A percentile compares a stretch with the other conserved stretches of the same genome.
Conservation (phyloP, 169 alveolate species). For the Eimeria tenella region DNA sequence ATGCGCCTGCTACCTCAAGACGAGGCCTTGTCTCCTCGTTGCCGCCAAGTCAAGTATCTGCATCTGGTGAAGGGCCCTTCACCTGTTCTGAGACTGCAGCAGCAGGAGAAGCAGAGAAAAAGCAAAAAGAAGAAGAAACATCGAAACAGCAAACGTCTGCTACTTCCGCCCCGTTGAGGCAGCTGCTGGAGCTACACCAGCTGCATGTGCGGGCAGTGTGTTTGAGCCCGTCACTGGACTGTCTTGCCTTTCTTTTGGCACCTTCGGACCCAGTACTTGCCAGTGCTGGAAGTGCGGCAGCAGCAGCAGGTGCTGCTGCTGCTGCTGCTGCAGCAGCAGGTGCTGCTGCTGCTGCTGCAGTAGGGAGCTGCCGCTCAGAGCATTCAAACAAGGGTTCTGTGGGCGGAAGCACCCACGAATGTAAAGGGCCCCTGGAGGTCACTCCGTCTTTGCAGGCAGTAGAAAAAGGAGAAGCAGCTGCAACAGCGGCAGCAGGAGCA, state of each 20-base stretch:
- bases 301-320: slow-evolving; percentile 33
- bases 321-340: background rate
- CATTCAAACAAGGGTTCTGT: background rate
- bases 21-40: background rate
- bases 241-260: background rate
- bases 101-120: background rate
- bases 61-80: background rate
- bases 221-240: background rate
- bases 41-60: background rate
- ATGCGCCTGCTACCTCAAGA: background rate
- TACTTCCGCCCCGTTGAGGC: background rate
- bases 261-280: background rate
- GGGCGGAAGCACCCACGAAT: background rate
- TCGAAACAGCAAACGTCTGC: background rate
- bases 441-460: background rate
- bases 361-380: background rate
- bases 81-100: background rate
- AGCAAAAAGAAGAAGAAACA: background rate
- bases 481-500: background rate
- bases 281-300: background rate
- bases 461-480: background rate
- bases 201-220: background rate
- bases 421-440: background rate
- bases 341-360: slow-evolving; percentile 46
- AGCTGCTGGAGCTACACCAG: background rate